Conservation (phyloP, 768 basidiomycete genomes). For the Trametes elegans region DNA sequence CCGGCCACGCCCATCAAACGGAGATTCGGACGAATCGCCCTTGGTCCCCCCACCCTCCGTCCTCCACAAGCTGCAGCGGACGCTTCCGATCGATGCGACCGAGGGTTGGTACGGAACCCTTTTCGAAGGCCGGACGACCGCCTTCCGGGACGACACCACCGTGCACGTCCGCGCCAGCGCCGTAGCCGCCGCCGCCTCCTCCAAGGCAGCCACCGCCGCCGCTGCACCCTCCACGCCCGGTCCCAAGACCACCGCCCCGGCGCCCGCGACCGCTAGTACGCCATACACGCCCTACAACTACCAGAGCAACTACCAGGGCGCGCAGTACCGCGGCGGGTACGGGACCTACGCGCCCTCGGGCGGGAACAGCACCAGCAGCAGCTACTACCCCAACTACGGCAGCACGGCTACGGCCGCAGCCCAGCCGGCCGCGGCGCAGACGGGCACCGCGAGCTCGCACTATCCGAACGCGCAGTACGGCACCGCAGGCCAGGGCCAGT, state of each 20-base stretch:
- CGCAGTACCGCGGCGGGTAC: constrained; percentile 37
- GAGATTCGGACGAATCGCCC: constrained; percentile 38
- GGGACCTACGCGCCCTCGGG: constrained; percentile 40
- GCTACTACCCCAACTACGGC: constrained; percentile 31
- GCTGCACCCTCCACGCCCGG: constrained; percentile 30
- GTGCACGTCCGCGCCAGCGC: constrained; percentile 52
- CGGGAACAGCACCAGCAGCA: constrained; percentile 14
- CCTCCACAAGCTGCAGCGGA: constrained; percentile 70
- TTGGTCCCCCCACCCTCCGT: constrained; percentile 62
- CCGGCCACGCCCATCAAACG: constrained; percentile 56
- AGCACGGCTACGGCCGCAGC: constrained; percentile 29
- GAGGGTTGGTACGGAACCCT: constrained; percentile 77
- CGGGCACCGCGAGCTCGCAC: constrained; percentile 27
- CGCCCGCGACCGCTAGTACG: constrained; percentile 18
- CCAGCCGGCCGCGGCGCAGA: too few relatives aligned
- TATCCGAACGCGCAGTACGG: constrained; percentile 39
- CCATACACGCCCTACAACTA: constrained; percentile 28
- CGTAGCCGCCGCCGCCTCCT: constrained; percentile 7
- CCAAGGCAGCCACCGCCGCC: constrained; percentile 33
- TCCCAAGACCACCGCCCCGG: constrained; percentile 23
- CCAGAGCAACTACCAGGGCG: constrained; percentile 23
- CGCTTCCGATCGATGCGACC: constrained; percentile 57
- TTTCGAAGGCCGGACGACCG: constrained; percentile 50
- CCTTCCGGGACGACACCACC: constrained; percentile 75
- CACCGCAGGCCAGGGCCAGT: constrained; percentile 38